phyloP scores from a whole-genome alignment of 345 rosid species.

The Gossypium thurberi region DNA sequence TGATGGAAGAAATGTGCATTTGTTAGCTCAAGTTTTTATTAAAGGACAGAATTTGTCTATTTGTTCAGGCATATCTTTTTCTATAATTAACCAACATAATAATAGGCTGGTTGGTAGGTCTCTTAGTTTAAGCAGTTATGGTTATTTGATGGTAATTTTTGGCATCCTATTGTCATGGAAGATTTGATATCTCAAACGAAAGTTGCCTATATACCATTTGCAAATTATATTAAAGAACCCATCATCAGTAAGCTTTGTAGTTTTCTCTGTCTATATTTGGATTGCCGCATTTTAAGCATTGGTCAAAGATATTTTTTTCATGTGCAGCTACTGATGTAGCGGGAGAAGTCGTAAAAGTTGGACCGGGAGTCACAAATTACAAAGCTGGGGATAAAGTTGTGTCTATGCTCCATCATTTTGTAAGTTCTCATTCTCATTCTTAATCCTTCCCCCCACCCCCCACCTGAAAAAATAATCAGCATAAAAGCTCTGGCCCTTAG shows the following conservation, averaged over 20 bases:
- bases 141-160: neutral
- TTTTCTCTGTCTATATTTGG: neutral
- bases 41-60: neutral
- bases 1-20: neutral
- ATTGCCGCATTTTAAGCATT: neutral
- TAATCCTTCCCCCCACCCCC: too few relatives aligned
- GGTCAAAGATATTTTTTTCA: constrained; percentile 5
- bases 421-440: constrained; percentile 23
- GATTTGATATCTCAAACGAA: neutral
- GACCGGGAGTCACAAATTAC: constrained; percentile 49
- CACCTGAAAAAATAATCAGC: neutral
- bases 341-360: constrained; percentile 71
- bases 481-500: neutral
- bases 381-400: constrained; percentile 82
- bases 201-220: neutral
- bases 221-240: neutral
- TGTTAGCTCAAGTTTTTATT: neutral
- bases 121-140: neutral
- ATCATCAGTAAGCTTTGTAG: neutral
- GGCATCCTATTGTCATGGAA: neutral
- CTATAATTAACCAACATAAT: neutral
- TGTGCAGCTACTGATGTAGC: constrained; percentile 66
- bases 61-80: neutral
- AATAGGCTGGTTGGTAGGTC: neutral
- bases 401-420: constrained; percentile 36